Evolutionary conservation across 495 filamentous ascomycete species (phyloP).

Genomic region (Alectoria sarmentosa): DNA sequence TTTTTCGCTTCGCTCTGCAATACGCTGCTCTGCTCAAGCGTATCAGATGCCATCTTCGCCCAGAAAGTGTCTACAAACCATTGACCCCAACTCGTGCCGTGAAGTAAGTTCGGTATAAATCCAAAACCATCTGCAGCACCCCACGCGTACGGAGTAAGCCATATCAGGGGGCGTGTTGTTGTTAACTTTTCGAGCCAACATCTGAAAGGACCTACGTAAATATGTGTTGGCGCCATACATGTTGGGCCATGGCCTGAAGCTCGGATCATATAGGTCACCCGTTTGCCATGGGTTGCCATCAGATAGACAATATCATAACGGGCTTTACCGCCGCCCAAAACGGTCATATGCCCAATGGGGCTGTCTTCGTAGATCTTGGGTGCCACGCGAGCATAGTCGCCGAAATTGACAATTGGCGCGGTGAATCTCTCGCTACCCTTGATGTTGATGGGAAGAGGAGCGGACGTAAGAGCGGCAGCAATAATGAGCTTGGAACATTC

Average conservation of each 20-base stretch:
- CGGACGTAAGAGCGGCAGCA: conserved; percentile 62
- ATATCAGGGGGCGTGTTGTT: conserved; percentile 55
- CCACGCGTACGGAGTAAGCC: conserved; percentile 59
- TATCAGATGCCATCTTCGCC: conserved; percentile 39
- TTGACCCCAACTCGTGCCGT: conserved; percentile 59
- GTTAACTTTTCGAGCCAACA: conserved; percentile 60
- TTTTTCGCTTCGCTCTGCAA: conserved; percentile 53
- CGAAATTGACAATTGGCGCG: conserved; percentile 57
- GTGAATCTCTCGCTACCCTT: conserved; percentile 44
- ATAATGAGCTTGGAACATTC: conserved; percentile 54
- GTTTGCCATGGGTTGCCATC: conserved; percentile 54
- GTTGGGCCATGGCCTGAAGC: conserved; percentile 64
- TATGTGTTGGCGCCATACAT: conserved; percentile 58
- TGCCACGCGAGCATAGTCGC: conserved; percentile 45
- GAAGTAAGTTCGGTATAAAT: conserved; percentile 48
- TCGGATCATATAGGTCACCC: conserved; percentile 75
- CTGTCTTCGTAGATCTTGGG: conserved; percentile 30
- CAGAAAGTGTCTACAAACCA: conserved; percentile 65
- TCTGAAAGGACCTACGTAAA: conserved; percentile 51
- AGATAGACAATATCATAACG: conserved; percentile 71
- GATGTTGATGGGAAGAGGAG: conserved; percentile 48
- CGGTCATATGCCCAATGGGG: conserved; percentile 40
- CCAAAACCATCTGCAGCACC: conserved; percentile 45
- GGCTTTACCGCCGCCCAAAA: conserved; percentile 69
- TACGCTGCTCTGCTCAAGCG: conserved; percentile 48